Evolutionary conservation across 495 filamentous ascomycete genomes (phyloP).

Genomic region (Haplographium delicatum): DNA sequence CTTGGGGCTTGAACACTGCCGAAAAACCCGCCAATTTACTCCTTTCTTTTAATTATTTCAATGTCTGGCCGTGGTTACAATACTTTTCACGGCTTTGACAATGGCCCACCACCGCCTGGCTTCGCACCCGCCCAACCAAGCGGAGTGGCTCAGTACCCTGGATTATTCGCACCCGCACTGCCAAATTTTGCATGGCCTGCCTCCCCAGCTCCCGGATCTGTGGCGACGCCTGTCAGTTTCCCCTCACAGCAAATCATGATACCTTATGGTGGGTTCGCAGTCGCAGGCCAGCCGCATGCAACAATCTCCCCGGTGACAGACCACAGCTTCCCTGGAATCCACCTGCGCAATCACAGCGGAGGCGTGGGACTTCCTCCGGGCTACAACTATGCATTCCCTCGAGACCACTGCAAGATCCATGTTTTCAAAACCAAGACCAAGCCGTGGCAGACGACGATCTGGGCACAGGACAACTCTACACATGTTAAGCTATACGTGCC

Average conservation of each 20-base stretch:
- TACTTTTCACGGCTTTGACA: conserved; percentile 19
- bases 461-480: conserved; percentile 23
- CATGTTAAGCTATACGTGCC: conserved; percentile 37
- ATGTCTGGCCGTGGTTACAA: conserved; percentile 17
- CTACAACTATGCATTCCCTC: conserved; percentile 47
- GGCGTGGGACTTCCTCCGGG: conserved; percentile 47
- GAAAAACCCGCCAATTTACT: not conserved
- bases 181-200: not conserved
- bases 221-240: too few relatives aligned
- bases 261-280: not conserved
- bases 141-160: conserved; percentile 2
- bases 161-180: not conserved
- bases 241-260: not conserved
- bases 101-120: conserved; percentile 16
- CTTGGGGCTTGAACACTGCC: conserved; percentile 2
- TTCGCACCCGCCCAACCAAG: conserved; percentile 5
- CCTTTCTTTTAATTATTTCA: not conserved
- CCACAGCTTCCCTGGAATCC: conserved; percentile 46
- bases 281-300: conserved; percentile 12
- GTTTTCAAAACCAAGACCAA: conserved; percentile 35
- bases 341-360: conserved; percentile 51
- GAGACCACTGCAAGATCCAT: conserved; percentile 42
- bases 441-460: conserved; percentile 35
- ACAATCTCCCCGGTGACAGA: conserved; percentile 32
- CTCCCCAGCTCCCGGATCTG: not conserved